Conservation (phyloP, 106 monocot genomes). For the Triglochin maritima region DNA sequence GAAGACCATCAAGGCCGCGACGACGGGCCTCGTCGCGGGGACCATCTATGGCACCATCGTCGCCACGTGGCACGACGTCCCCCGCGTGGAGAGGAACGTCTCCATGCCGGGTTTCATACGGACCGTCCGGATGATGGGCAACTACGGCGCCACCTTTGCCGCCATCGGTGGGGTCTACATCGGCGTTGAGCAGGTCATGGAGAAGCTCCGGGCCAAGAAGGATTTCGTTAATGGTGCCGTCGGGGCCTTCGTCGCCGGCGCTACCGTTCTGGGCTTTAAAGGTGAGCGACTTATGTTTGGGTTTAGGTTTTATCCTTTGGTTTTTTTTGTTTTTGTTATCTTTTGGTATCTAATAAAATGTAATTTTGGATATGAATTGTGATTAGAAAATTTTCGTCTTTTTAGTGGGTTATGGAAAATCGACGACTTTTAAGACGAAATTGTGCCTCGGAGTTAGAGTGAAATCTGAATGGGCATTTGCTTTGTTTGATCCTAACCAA, state of each 20-base stretch:
- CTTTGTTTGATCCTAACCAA: too few relatives aligned
- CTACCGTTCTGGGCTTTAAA: slow-evolving; percentile 28
- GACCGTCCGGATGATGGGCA: slow-evolving; percentile 85
- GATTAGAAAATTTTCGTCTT: too few relatives aligned
- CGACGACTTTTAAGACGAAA: too few relatives aligned
- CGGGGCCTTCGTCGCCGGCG: slow-evolving; percentile 87
- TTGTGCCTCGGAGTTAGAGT: too few relatives aligned
- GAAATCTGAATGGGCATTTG: too few relatives aligned
- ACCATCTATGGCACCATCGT: slow-evolving; percentile 89
- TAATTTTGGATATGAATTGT: too few relatives aligned
- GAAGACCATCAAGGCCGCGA: slow-evolving; percentile 89
- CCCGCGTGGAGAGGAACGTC: slow-evolving; percentile 78
- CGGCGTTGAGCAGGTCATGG: slow-evolving; percentile 82
- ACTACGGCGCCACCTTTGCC: slow-evolving; percentile 70
- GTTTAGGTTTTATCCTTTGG: not conserved
- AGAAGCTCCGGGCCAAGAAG: slow-evolving; percentile 68
- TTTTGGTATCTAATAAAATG: too few relatives aligned
- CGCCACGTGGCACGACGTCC: slow-evolving; percentile 91
- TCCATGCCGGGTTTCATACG: slow-evolving; percentile 81
- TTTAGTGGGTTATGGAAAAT: too few relatives aligned
- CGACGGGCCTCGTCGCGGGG: slow-evolving; percentile 58
- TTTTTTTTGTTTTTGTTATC: too few relatives aligned
- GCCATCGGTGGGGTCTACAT: slow-evolving; percentile 84
- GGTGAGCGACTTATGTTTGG: not conserved
- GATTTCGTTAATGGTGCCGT: slow-evolving; percentile 81